Evolutionary conservation across 257 asterid species (phyloP), one percentile per base, ranked within the genome.

Genomic region (Solanum medicagineum): DNA sequence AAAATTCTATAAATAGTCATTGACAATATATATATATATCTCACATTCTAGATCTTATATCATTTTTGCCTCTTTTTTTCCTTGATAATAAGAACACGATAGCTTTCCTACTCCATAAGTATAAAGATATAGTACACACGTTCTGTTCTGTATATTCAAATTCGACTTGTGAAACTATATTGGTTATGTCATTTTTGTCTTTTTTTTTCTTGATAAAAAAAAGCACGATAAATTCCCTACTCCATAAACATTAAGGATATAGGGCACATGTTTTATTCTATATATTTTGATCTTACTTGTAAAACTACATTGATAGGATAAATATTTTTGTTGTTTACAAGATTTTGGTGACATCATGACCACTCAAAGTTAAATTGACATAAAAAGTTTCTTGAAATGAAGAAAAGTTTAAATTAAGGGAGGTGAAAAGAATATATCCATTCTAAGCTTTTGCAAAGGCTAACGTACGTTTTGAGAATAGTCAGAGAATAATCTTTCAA

Each of bases 401-500:
- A 24, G 81, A 47, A 83, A 83, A 83, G 51, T 47, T 36, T 62
- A n/a, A 22, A 15, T 47, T n/a, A 14, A 13, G 59, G 60, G 57
- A 49, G 22, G 60, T 75, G 81, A 47, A 29, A 49, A 75, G 81
- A 75, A 75, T 75, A 75, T 47, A 49, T 84, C 66, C 83, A 77
- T n/a, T 77, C 51, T 54, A 56, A 74, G 81, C 59, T 55, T 73
- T 55, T 75, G 80, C 19, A 56, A 56, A 65, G 73, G 83, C 57
- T 66, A 75, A 29, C 29, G 80, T 79, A 65, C 69, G 85, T 47
- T 73, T 56, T 10, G 59, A 85, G 80, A 68, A 83, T 73, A 60
- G 71, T 85, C 87, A 83, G 84, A 81, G 86, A 86, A 84, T 83
- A 74, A 49, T 81, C 32, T 83, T 59, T 19, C 47, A 19, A 32